These are phyloP conservation scores for Cornus controversa DNA, from an alignment of 148 eudicot genomes.

Conservation along the genomic window DNA sequence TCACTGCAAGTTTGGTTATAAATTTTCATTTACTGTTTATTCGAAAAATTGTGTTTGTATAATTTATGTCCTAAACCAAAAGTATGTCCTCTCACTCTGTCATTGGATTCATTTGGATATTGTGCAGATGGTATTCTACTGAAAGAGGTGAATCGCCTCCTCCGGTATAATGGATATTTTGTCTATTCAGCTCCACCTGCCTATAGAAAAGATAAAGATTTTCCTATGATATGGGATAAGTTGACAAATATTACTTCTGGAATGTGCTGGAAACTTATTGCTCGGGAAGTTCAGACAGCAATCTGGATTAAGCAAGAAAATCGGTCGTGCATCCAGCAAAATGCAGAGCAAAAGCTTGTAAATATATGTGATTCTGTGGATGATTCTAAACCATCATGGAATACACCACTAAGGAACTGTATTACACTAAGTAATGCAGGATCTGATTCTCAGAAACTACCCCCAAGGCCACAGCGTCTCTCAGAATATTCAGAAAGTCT, in stretches of 20 bases:
- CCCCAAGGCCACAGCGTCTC: slow-evolving; percentile 81
- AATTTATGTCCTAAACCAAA: not conserved
- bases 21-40: not conserved
- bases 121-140: slow-evolving; percentile 78
- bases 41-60: not conserved
- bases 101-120: not conserved
- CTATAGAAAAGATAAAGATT: slow-evolving; percentile 91
- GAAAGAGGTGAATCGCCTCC: slow-evolving; percentile 80
- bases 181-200: slow-evolving; percentile 98
- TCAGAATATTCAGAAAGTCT: slow-evolving; percentile 74
- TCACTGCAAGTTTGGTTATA: too few species aligned
- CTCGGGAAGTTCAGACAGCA: slow-evolving; percentile 89
- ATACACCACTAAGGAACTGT: slow-evolving; percentile 71
- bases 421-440: slow-evolving; percentile 31
- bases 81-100: not conserved
- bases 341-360: slow-evolving; percentile 65
- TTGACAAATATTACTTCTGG: slow-evolving; percentile 66
- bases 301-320: slow-evolving; percentile 83
- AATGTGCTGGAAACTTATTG: slow-evolving; percentile 95
- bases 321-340: slow-evolving; percentile 59
- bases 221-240: slow-evolving; percentile 80
- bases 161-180: slow-evolving; percentile 88
- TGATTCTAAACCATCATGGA: slow-evolving; percentile 66
- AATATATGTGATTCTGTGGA: slow-evolving; percentile 60
- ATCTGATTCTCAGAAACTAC: slow-evolving; percentile 44